Evolutionary conservation across 371 early-diverging fungal genomes (phyloP).

Genomic region (Mucor plumbeus): DNA sequence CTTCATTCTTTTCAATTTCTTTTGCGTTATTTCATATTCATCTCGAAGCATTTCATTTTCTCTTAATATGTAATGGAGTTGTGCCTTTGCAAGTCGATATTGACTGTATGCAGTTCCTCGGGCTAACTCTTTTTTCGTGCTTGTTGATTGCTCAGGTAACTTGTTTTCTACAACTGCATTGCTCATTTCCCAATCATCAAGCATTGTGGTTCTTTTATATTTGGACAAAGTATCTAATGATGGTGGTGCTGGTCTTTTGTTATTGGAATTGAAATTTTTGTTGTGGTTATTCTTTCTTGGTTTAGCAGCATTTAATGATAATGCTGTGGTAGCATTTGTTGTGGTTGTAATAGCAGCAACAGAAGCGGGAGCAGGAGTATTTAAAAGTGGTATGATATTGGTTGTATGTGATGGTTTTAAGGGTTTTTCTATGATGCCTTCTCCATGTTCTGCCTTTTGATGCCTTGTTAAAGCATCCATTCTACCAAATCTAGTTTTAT

Average conservation of each 20-base stretch:
- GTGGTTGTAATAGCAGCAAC: neutral
- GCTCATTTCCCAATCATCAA: neutral
- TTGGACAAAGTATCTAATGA: constrained; percentile 18
- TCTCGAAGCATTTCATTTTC: constrained; percentile 62
- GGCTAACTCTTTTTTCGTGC: neutral
- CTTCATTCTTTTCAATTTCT: constrained; percentile 53
- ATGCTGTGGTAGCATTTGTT: neutral
- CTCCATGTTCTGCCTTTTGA: constrained; percentile 39
- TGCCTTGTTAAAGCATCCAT: constrained; percentile 53
- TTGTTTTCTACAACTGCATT: constrained; percentile 9
- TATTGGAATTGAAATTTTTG: neutral
- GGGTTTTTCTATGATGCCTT: constrained; percentile 10
- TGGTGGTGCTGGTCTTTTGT: constrained; percentile 1
- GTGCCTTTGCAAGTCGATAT: constrained; percentile 56
- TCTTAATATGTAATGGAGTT: constrained; percentile 57
- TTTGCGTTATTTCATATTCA: constrained; percentile 53
- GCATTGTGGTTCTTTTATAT: constrained; percentile 15
- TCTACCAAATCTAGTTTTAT: constrained; percentile 44
- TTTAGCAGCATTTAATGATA: neutral
- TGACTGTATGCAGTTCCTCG: constrained; percentile 39
- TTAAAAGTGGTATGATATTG: constrained; percentile 5
- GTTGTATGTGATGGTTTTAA: neutral
- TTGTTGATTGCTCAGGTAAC: neutral
- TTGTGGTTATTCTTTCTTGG: neutral
- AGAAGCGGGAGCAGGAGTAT: neutral